Conservation (phyloP, 2,329 filamentous ascomycete genomes). For the Ceratocystis huliohia region DNA sequence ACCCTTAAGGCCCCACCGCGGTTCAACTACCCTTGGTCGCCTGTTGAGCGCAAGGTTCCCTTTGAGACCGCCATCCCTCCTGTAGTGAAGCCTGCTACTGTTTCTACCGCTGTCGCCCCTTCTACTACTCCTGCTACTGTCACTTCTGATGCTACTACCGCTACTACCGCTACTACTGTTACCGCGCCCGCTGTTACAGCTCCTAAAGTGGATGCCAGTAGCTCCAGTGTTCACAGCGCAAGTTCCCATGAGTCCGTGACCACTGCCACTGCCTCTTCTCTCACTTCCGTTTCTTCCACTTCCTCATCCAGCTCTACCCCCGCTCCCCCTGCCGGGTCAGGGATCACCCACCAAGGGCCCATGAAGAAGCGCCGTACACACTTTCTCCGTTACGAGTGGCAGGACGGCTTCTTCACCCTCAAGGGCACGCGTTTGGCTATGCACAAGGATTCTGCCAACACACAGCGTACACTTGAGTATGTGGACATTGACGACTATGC, state of each 20-base stretch:
- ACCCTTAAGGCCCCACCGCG: slow-evolving; percentile 36
- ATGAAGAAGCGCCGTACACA: slow-evolving; percentile 91
- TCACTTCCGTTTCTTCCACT: slow-evolving; percentile 32
- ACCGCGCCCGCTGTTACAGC: not conserved
- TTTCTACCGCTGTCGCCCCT: slow-evolving; percentile 8
- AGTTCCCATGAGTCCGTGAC: not conserved
- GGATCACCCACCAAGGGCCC: slow-evolving; percentile 63
- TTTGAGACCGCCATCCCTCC: slow-evolving; percentile 37
- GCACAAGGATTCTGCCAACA: slow-evolving; percentile 49
- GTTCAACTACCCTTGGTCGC: slow-evolving; percentile 44
- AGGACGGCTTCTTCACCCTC: slow-evolving; percentile 81
- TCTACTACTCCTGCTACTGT: not conserved
- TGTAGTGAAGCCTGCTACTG: slow-evolving; percentile 22
- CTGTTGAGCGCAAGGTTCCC: slow-evolving; percentile 32
- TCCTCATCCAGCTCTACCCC: slow-evolving; percentile 42
- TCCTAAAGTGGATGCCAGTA: not conserved
- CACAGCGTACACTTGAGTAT: slow-evolving; percentile 55
- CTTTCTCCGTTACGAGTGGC: slow-evolving; percentile 86
- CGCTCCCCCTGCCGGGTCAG: slow-evolving; percentile 31
- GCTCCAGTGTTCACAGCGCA: not conserved
- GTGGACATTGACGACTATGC: slow-evolving; percentile 83
- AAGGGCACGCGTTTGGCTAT: slow-evolving; percentile 62
- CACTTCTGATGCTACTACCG: not conserved
- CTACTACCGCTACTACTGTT: not conserved
- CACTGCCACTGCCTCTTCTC: not conserved